Conservation (phyloP, 805 yeast genomes). For the Saccharomycopsis lassenensis region DNA sequence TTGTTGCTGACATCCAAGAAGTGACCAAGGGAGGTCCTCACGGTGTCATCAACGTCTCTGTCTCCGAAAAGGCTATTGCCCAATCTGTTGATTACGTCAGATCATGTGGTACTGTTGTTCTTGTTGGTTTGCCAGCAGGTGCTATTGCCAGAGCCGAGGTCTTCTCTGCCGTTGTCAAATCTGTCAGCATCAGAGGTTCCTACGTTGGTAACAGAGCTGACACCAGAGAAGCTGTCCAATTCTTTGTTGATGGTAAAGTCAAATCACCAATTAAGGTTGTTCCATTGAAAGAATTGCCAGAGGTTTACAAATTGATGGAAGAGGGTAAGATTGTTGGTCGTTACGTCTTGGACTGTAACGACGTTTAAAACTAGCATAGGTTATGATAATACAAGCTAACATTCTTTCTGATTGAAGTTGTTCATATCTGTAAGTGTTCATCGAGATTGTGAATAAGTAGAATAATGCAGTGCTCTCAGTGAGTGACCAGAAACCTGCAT, state of each 20-base stretch:
- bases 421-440: neutral
- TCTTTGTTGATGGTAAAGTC: conserved; percentile 62
- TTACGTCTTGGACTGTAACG: conserved; percentile 66
- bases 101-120: conserved; percentile 58
- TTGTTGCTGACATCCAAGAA: conserved; percentile 42
- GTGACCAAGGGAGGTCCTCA: conserved; percentile 68
- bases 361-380: conserved; percentile 30
- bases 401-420: neutral
- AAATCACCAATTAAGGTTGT: conserved; percentile 65
- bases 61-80: conserved; percentile 54
- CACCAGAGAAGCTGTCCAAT: conserved; percentile 69
- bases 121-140: conserved; percentile 72
- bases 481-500: too few species aligned
- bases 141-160: conserved; percentile 63
- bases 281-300: conserved; percentile 60
- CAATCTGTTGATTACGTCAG: conserved; percentile 51
- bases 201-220: conserved; percentile 87
- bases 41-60: conserved; percentile 68
- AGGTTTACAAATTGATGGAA: conserved; percentile 67
- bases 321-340: conserved; percentile 81
- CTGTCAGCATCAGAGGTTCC: conserved; percentile 66
- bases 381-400: neutral
- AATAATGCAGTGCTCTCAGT: too few species aligned
- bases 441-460: too few species aligned
- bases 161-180: conserved; percentile 62